These are phyloP conservation scores for Eimeria maxima DNA, from an alignment of 169 alveolate species.

Conservation along the genomic window DNA sequence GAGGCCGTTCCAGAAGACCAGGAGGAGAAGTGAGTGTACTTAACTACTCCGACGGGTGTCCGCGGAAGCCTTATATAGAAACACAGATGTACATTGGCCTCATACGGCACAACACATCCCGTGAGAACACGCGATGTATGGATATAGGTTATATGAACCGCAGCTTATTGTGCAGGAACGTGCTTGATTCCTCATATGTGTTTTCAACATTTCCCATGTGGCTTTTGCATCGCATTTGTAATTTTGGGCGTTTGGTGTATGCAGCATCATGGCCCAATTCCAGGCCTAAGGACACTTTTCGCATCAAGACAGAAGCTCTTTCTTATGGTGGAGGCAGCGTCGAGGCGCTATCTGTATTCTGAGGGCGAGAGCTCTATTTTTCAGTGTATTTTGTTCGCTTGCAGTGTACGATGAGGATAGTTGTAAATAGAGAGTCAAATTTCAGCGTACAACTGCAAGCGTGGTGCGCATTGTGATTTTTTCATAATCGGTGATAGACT, in stretches of 20 bases:
- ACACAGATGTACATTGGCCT: background rate
- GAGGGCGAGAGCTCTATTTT: background rate
- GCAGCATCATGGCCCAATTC: slow-evolving; percentile 72
- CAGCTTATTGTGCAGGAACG: background rate
- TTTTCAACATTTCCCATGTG: background rate
- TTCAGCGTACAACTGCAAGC: background rate
- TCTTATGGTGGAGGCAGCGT: background rate
- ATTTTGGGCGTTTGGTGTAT: background rate
- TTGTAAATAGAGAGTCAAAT: background rate
- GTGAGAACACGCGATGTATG: background rate
- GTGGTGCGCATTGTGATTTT: background rate
- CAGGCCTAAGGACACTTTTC: slow-evolving; percentile 21
- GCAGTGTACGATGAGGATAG: background rate
- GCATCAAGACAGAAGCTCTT: background rate
- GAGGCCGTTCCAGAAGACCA: slow-evolving; percentile 44
- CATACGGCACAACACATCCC: background rate
- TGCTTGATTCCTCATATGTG: background rate
- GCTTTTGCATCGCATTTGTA: background rate
- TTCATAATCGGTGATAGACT: background rate
- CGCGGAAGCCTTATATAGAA: background rate
- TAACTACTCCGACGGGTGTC: background rate
- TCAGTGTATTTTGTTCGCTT: background rate
- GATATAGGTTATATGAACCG: too few species aligned
- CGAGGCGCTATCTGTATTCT: background rate
- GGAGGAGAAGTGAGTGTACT: slow-evolving; percentile 34